Conservation (phyloP, 768 basidiomycete species). For the Trametes cubensis region DNA sequence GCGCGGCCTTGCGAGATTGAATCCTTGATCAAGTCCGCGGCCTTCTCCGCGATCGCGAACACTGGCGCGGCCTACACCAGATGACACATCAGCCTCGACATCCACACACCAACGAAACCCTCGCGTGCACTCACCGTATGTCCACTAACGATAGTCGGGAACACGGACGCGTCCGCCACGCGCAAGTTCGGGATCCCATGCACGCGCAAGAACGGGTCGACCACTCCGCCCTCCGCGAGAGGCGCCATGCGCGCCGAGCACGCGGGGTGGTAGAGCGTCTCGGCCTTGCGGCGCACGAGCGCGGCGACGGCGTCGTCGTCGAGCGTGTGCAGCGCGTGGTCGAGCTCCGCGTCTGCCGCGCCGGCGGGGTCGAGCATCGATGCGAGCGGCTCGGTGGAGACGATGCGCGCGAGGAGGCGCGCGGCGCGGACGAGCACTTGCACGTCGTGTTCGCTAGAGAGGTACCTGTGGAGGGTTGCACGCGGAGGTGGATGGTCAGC, state of each 20-base stretch:
- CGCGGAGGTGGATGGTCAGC: constrained; percentile 15
- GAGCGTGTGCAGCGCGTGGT: constrained; percentile 40
- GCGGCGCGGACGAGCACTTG: constrained; percentile 45
- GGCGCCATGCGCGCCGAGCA: constrained; percentile 46
- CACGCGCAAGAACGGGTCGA: constrained; percentile 47
- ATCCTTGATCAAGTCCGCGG: constrained; percentile 33
- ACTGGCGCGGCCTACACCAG: constrained; percentile 28
- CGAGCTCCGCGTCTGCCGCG: constrained; percentile 35
- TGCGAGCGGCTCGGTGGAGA: constrained; percentile 42
- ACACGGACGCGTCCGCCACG: constrained; percentile 50
- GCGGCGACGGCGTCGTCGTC: constrained; percentile 41
- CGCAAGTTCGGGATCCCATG: constrained; percentile 46
- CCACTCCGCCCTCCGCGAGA: constrained; percentile 41
- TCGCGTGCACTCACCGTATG: constrained; percentile 51
- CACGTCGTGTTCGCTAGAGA: constrained; percentile 45
- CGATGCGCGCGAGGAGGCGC: constrained; percentile 41
- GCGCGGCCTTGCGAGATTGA: not conserved
- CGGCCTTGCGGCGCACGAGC: constrained; percentile 37
- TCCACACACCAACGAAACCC: no score
- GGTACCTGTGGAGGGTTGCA: constrained; percentile 39
- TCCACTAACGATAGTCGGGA: constrained; percentile 46
- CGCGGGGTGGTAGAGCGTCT: constrained; percentile 49
- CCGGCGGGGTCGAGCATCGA: constrained; percentile 38
- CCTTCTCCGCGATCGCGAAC: constrained; percentile 35
- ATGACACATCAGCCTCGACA: no score